These are phyloP conservation scores for Acacia confusa DNA, from an alignment of 306 rosid species.

Conservation along the genomic window DNA sequence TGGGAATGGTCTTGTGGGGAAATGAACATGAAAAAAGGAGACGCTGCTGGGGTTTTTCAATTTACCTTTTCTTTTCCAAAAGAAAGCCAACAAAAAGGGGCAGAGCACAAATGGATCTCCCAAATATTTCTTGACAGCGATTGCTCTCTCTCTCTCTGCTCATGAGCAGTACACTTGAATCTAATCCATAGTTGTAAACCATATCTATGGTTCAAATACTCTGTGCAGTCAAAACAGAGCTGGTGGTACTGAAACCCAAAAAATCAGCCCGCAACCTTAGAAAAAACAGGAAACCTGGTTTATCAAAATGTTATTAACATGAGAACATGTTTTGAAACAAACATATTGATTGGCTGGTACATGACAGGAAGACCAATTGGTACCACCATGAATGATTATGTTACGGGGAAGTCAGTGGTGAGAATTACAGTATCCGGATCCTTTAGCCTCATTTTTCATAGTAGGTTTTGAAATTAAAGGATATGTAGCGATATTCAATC, in stretches of 20 bases:
- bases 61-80: conserved; percentile 54
- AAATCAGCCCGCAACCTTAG: conserved; percentile 42
- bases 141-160: conserved; percentile 4
- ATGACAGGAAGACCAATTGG: background rate
- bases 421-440: conserved; percentile 34
- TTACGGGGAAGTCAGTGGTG: conserved; percentile 34
- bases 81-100: conserved; percentile 45
- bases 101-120: conserved; percentile 46
- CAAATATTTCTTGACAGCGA: conserved; percentile 59
- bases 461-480: conserved; percentile 37
- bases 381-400: conserved; percentile 55
- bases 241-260: background rate
- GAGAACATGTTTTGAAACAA: background rate
- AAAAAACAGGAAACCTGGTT: background rate
- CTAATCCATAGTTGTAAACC: background rate
- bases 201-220: conserved; percentile 26
- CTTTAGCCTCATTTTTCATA: conserved; percentile 29
- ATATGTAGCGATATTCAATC: conserved; percentile 28
- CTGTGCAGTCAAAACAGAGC: conserved; percentile 30
- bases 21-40: conserved; percentile 27
- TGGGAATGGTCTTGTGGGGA: conserved; percentile 27
- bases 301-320: background rate
- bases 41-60: conserved; percentile 29
- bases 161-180: background rate
- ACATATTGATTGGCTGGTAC: background rate